phyloP scores from a whole-genome alignment of 148 eudicot genomes.

The Diospyros lotus region DNA sequence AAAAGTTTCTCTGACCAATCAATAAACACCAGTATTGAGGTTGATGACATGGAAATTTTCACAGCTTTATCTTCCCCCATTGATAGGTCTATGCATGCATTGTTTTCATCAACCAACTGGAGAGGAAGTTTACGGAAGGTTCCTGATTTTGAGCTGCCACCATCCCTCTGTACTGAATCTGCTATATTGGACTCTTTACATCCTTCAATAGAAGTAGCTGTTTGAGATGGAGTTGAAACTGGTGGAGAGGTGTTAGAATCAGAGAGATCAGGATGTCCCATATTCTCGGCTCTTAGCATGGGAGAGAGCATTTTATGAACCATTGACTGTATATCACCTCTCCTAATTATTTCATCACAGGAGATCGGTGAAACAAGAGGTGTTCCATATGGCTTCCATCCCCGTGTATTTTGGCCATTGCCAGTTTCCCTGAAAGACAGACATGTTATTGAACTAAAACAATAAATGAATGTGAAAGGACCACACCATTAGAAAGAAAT shows the following conservation, averaged over 20 bases:
- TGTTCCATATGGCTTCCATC: constrained; percentile 90
- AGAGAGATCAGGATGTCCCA: constrained; percentile 26
- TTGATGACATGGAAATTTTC: constrained; percentile 59
- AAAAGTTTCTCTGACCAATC: constrained; percentile 90
- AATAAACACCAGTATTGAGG: constrained; percentile 64
- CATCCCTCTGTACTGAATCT: constrained; percentile 22
- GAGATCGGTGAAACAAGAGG: constrained; percentile 81
- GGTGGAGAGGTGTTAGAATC: constrained; percentile 26
- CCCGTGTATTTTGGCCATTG: constrained; percentile 39
- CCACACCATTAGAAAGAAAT: background rate
- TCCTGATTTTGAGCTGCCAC: constrained; percentile 28
- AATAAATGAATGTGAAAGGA: background rate
- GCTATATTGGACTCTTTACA: constrained; percentile 26
- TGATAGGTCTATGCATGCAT: constrained; percentile 68
- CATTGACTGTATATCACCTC: constrained; percentile 75
- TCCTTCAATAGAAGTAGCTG: constrained; percentile 25
- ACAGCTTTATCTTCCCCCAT: constrained; percentile 77
- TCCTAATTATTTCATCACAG: constrained; percentile 56
- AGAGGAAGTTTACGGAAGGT: constrained; percentile 56
- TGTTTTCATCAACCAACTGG: constrained; percentile 87
- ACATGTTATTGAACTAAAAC: constrained; percentile 2
- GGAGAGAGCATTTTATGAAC: constrained; percentile 80
- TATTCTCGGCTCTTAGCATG: constrained; percentile 43
- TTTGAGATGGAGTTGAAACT: constrained; percentile 27
- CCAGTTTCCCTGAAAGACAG: constrained; percentile 45